A percentile compares a stretch with the other conserved stretches of the same genome.
phyloP scores from a whole-genome alignment of 1,284 basidiomycete species.

The Ceratobasidium papillatum region DNA sequence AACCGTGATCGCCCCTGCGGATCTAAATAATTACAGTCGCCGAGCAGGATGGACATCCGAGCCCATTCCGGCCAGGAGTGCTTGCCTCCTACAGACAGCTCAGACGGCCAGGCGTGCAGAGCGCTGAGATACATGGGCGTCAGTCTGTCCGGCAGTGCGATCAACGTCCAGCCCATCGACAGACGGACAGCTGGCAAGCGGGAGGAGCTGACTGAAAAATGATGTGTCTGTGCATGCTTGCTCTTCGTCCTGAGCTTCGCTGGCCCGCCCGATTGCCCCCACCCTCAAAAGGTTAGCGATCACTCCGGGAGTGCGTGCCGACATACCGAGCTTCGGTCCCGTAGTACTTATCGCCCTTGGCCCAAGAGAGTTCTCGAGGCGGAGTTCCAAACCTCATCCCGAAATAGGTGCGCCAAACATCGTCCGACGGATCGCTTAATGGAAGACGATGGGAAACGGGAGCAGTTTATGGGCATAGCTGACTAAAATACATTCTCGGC shows the following conservation, averaged over 20 bases:
- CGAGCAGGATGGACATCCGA: not conserved
- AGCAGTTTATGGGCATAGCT: not conserved
- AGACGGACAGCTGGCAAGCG: not conserved
- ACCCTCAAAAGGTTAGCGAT: not conserved
- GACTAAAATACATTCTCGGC: not conserved
- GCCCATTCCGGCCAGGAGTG: not conserved
- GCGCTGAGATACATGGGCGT: not conserved
- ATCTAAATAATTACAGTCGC: not conserved
- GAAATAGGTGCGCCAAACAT: not conserved
- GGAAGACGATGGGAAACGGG: not conserved
- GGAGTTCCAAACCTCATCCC: not conserved
- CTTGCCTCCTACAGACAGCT: slow-evolving; percentile 5
- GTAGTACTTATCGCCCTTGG: not conserved
- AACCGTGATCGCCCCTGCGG: slow-evolving; percentile 21
- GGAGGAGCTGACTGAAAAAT: not conserved
- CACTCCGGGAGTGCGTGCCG: slow-evolving; percentile 18
- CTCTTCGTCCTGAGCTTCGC: not conserved
- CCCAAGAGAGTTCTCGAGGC: slow-evolving; percentile 1
- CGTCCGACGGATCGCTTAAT: slow-evolving; percentile 26
- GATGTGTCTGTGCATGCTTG: not conserved
- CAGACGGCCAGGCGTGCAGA: not conserved
- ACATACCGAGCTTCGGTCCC: not conserved
- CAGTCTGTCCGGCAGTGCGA: not conserved
- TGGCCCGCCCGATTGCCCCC: slow-evolving; percentile 8
- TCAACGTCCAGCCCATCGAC: not conserved